A percentile compares a stretch with the other conserved stretches of the same genome.
Conservation (phyloP, 495 filamentous ascomycete genomes). For the Aspergillus cavernicola region DNA sequence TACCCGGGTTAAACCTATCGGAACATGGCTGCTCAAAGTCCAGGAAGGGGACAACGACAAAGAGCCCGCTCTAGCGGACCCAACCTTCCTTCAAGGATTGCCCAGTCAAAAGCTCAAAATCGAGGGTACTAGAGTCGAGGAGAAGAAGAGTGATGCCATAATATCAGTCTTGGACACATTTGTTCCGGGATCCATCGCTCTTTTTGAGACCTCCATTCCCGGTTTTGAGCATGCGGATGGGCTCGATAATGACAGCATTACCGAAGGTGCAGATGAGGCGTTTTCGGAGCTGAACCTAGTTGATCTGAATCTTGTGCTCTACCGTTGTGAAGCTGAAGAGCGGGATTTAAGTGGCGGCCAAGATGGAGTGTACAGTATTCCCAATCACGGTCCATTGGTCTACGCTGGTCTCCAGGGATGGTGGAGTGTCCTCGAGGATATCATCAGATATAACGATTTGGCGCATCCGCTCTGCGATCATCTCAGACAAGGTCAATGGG, state of each 20-base stretch:
- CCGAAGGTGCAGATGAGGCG: slow-evolving; percentile 73
- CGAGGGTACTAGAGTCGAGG: slow-evolving; percentile 65
- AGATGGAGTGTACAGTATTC: slow-evolving; percentile 86
- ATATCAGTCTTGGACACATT: slow-evolving; percentile 80
- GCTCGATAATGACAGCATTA: slow-evolving; percentile 72
- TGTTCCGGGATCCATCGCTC: slow-evolving; percentile 85
- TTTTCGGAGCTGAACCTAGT: slow-evolving; percentile 68
- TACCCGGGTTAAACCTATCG: slow-evolving; percentile 70
- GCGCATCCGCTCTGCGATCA: slow-evolving; percentile 92
- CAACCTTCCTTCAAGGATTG: slow-evolving; percentile 68
- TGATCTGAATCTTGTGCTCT: slow-evolving; percentile 90
- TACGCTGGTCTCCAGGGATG: slow-evolving; percentile 98
- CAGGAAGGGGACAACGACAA: slow-evolving; percentile 64
- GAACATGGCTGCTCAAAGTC: slow-evolving; percentile 85
- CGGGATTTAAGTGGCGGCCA: slow-evolving; percentile 70
- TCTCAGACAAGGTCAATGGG: slow-evolving; percentile 87
- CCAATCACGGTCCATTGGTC: slow-evolving; percentile 75
- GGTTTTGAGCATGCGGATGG: slow-evolving; percentile 73
- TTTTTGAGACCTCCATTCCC: slow-evolving; percentile 95
- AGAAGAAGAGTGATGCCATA: slow-evolving; percentile 63
- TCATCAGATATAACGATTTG: slow-evolving; percentile 86
- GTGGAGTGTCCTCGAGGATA: slow-evolving; percentile 87
- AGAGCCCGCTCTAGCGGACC: slow-evolving; percentile 60
- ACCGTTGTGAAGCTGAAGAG: slow-evolving; percentile 91
- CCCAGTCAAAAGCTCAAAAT: slow-evolving; percentile 74